Percentiles rank a stretch among this genome's conserved stretches.
phyloP scores from a whole-genome alignment of 805 yeast genomes.

The Candida incommunis region DNA sequence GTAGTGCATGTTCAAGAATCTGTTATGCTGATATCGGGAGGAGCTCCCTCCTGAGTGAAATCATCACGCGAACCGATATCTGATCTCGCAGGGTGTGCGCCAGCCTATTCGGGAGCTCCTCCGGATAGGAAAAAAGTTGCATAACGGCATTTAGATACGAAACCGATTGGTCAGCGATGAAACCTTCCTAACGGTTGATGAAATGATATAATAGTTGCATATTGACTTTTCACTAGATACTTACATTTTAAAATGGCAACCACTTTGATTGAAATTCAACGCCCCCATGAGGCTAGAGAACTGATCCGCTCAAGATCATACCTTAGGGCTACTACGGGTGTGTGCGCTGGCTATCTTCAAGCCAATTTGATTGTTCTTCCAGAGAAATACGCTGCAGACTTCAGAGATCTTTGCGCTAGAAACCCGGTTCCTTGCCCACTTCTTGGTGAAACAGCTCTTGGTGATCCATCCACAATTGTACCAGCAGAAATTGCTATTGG shows the following conservation, averaged over 20 bases:
- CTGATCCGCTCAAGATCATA: neutral
- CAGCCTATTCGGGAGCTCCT: too few relatives aligned
- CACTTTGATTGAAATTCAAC: neutral
- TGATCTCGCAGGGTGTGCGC: too few relatives aligned
- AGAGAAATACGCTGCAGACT: conserved; percentile 20
- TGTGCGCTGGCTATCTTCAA: conserved; percentile 14
- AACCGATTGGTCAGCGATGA: too few relatives aligned
- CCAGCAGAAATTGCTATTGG: neutral
- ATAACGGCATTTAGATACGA: too few relatives aligned
- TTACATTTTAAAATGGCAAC: neutral
- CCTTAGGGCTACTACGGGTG: neutral
- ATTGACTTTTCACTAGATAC: too few relatives aligned
- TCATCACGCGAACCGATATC: too few relatives aligned
- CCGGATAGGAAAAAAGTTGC: too few relatives aligned
- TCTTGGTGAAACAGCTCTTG: conserved; percentile 16
- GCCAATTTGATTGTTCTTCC: conserved; percentile 28
- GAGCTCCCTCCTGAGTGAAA: too few relatives aligned
- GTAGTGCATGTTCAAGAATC: too few relatives aligned
- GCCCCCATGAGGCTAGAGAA: neutral
- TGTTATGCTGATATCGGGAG: too few relatives aligned
- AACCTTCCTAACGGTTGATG: too few relatives aligned
- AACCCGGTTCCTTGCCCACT: conserved; percentile 30
- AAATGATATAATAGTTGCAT: too few relatives aligned
- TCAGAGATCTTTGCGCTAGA: conserved; percentile 22
- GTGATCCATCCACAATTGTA: conserved; percentile 4